Conservation (phyloP, 805 yeast species). For the Cyberlindnera misumaiensis region DNA sequence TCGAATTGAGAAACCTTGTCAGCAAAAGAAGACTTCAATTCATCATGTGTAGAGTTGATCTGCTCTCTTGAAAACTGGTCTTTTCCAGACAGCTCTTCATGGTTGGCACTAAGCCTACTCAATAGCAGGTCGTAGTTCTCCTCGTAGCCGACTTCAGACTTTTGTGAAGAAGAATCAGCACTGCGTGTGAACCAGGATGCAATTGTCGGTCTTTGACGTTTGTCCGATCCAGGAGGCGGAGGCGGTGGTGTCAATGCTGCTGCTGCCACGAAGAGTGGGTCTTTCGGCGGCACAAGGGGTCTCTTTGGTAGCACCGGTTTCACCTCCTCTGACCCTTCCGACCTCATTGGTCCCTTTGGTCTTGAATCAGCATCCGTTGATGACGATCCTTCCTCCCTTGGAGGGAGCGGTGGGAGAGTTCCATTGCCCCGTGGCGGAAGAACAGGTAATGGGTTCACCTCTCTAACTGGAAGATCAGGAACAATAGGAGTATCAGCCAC, state of each 20-base stretch:
- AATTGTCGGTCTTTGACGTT: slow-evolving; percentile 19
- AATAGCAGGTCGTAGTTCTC: slow-evolving; percentile 54
- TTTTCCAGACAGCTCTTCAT: slow-evolving; percentile 41
- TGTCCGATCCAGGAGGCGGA: slow-evolving; percentile 20
- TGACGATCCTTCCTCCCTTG: slow-evolving; percentile 18
- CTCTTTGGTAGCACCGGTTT: slow-evolving; percentile 6
- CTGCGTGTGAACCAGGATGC: slow-evolving; percentile 19
- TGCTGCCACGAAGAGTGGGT: slow-evolving; percentile 20
- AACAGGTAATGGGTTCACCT: slow-evolving; percentile 2
- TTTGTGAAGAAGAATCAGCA: slow-evolving; percentile 12
- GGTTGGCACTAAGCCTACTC: slow-evolving; percentile 51
- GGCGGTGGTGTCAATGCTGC: slow-evolving; percentile 24
- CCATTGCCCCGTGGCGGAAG: slow-evolving; percentile 17
- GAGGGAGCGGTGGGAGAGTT: slow-evolving; percentile 29
- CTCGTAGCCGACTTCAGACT: slow-evolving; percentile 19
- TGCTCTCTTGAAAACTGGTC: slow-evolving; percentile 48
- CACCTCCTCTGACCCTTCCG: neutral
- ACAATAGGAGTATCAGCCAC: too few relatives aligned
- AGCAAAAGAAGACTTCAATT: slow-evolving; percentile 28
- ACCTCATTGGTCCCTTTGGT: too few relatives aligned
- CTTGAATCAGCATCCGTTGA: too few relatives aligned
- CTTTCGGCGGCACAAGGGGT: neutral
- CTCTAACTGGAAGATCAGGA: too few relatives aligned
- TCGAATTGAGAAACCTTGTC: slow-evolving; percentile 17
- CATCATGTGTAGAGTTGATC: slow-evolving; percentile 39